Evolutionary conservation across 768 basidiomycete genomes (phyloP), one percentile per base, ranked within the genome.

Genomic region (Mycena kentingensis): DNA sequence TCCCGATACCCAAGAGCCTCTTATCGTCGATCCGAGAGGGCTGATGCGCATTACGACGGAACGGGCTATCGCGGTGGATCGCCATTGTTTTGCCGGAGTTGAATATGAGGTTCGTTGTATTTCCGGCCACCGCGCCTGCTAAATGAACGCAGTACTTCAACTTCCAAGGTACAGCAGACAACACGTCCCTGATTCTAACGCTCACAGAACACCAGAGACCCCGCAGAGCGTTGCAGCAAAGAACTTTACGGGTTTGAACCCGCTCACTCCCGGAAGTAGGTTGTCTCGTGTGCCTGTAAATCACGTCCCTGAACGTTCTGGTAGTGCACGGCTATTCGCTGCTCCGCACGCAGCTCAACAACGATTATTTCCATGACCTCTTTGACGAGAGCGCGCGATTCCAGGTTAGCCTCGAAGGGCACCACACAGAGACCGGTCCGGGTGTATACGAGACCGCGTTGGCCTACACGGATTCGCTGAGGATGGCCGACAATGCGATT

Each of bases 301-400:
- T 25, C 32, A 4, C 37, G n/a, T 19, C 48, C 45, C 36, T 49
- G 27, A 46, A 19, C 13, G 16, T 34, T 49, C 22, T 49, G 35
- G 24, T 54, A 98, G 94, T 96, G 90, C 97, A 98, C 62, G 97
- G 97, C 4, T 98, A 98, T 67, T 97, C 94, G 4, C 77, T 98
- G 28, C 79, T 99, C 4, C 79, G 95, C 34, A 93, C 94, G 0
- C 91, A 95, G 36, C 74, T 96, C 27, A 96, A 98, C 69, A 84
- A 83, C 51, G 83, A 79, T 13, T 99, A 95, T 68, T 98, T 98
- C 69, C 81, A 85, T 55, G 92, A 88, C 28, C 72, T 99, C 24
- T 97, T 93, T 63, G 88, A 98, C 65, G 73, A 81, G 60, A 83
- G 82, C 46, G 60, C 72, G 26, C 74, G 75, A 39, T 97, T 98